Evolutionary conservation across 1,284 basidiomycete genomes (phyloP), one percentile per base, ranked within the genome.

Genomic region (Ganoderma leucocontextum): DNA sequence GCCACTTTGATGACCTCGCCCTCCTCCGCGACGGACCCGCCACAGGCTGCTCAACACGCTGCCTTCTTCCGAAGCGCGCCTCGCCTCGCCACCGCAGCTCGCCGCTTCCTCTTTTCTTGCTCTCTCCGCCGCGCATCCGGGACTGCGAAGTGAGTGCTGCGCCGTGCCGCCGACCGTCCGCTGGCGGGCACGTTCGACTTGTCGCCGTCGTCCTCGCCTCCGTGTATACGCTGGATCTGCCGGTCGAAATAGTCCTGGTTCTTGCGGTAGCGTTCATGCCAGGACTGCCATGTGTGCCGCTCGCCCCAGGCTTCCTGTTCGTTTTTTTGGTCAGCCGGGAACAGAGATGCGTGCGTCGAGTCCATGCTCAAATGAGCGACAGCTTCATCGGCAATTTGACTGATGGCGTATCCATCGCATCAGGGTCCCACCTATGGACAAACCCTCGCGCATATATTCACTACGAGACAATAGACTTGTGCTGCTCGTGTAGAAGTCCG

Each of bases 191-290:
- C 25, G 10, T 42, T 9, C 22, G 38, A 25, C 15, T 36, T 0
- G 41, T n/a, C 3, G 42, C n/a, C 35, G 25, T 60, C 67, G 4
- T 63, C 63, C 5, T 58, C 57, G 2, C 22, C 66, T 0, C 17
- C 35, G 13, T 65, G 19, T 12, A 60, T 39, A 17, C 42, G 60
- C 9, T 29, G 22, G 25, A 68, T 36, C 12, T 60, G 68, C 57
- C 60, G 42, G 74, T 92, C 88, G 63, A 93, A 84, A 8, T 87
- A 83, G 0, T 79, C 75, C 0, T 85, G 77, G 70, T 92, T 87
- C 74, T 91, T 92, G 80, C 90, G 91, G 79, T 93, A 93, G 35
- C 91, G 84, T 75, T 93, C 90, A 55, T 91, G 84, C 91, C 91
- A 93, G 10, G 91, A 92, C 70, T 90, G 88, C 90, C 89, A 91